Evolutionary conservation across 1,284 basidiomycete genomes (phyloP), one percentile per base, ranked within the genome.

Genomic region (Meripilus lineatus): DNA sequence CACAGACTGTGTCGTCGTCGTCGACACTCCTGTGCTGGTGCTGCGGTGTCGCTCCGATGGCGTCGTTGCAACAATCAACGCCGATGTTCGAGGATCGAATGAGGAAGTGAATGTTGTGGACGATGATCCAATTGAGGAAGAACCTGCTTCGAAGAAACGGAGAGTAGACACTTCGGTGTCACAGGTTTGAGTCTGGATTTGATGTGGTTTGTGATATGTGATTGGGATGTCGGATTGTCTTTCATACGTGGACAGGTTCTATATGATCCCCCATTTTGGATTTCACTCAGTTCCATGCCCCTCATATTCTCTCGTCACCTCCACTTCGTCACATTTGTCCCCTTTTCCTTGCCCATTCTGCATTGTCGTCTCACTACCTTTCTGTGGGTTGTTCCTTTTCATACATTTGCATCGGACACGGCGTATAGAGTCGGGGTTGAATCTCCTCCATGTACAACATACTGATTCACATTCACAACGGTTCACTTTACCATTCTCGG

Each of bases 1-100:
- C 53, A 61, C 32, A 54, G n/a, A n/a, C n/a, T 59, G 33, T 72
- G 68, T 11, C 67, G 72, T 32, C 72, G 71, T 21, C 61, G 62
- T 50, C n/a, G n/a, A n/a, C n/a, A n/a, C n/a, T n/a, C n/a, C n/a
- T n/a, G n/a, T n/a, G 67, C 37, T 7, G 13, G 20, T 7, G n/a
- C n/a, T n/a, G n/a, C n/a, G n/a, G n/a, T n/a, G n/a, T 21, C 24
- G 34, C 42, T 21, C 37, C 37, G 13, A 45, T 45, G 43, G 43
- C 43, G 4, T 45, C 43, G 3, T 38, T 44, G 18, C 42, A 38
- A 23, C 26, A 30, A 32, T 25, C 40, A 8, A n/a, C 7, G 20
- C 38, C 38, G 20, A 24, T 26, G 7, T 6, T 15, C 37, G 40
- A 30, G 43, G 40, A 14, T 25, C 37, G 7, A 10, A 5, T 8